Base-by-base conservation (phyloP, 148 eudicot genomes). In the Hydrangea macrophylla region DNA sequence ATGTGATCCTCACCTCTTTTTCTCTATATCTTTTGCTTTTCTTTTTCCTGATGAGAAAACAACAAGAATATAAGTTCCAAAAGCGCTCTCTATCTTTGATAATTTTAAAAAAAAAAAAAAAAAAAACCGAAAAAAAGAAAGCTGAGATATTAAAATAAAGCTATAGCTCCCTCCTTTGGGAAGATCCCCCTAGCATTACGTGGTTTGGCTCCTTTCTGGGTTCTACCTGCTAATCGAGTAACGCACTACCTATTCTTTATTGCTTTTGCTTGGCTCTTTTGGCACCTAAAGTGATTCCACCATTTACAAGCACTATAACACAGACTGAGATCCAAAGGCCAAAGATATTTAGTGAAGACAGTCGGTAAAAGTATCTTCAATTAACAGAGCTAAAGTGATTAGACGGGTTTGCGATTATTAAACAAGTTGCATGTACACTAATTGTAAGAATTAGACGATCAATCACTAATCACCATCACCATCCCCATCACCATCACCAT, bases 211-310 rank as follows among this genome's bases (percentile, higher is more conserved):
- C 48, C 53, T 62, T 69, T 30, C 20, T 28, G 23, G 20, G 23
- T 57, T 37, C 53, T 12, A 9, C 24, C 67, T 7, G 25, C 55
- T 45, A 74, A 64, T 54, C 39, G 66, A 65, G 32, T 50, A 17
- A 64, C 56, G 66, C 70, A 70, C 59, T 50, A 53, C n/a, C 60
- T 6, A 2, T 6, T 59, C 71, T 70, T 75, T 65, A 31, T 54
- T 71, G 75, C 72, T 70, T 76, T 66, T 32, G 50, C 42, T 70
- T 70, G 65, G 73, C 65, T 31, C 73, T 75, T 75, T 55, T 58
- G 20, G 30, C 69, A 70, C 45, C 3, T 24, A 76, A 61, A 66
- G 66, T 58, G 66, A 64, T 76, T 64, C 73, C 60, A 56, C 70
- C 37, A 30, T 35, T 36, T 32, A 9, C 30, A 2, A 24, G 6